Conservation (phyloP, 1,284 basidiomycete genomes). For the Ceratobasidium papillatum region DNA sequence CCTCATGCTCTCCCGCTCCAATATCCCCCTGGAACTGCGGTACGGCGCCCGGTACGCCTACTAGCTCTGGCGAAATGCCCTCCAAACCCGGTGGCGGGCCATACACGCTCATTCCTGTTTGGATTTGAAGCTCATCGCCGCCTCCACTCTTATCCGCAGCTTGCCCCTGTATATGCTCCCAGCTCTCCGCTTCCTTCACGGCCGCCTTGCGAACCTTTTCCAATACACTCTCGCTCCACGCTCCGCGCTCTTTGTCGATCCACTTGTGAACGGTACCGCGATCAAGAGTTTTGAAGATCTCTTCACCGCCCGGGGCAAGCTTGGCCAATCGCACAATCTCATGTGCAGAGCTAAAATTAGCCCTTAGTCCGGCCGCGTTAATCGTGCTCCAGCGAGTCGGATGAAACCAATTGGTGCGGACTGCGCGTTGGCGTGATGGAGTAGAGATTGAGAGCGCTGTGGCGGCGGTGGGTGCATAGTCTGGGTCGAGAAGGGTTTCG, state of each 20-base stretch:
- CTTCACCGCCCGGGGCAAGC: conserved; percentile 38
- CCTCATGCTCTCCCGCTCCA: not conserved
- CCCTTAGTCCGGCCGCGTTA: conserved; percentile 36
- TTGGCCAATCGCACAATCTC: conserved; percentile 38
- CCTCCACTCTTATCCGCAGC: not conserved
- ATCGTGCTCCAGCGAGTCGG: conserved; percentile 37
- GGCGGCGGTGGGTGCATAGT: not conserved
- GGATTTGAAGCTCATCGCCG: not conserved
- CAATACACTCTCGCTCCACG: conserved; percentile 36
- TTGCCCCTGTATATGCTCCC: not conserved
- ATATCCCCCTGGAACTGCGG: not conserved
- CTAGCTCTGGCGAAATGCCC: conserved; percentile 1
- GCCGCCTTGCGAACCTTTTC: conserved; percentile 39
- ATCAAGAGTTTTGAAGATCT: conserved; percentile 36
- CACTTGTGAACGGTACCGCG: conserved; percentile 38
- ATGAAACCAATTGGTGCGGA: conserved; percentile 41
- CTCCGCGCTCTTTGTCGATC: conserved; percentile 39
- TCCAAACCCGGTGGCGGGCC: not conserved
- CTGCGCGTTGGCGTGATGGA: conserved; percentile 33
- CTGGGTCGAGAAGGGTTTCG: not conserved
- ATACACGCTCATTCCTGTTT: not conserved
- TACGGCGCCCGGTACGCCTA: not conserved
- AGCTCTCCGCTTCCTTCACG: conserved; percentile 37
- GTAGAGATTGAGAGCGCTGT: not conserved
- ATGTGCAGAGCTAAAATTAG: conserved; percentile 38